These are phyloP conservation scores for Ogataea glucozyma DNA, from an alignment of 805 yeast genomes.

Conservation along the genomic window DNA sequence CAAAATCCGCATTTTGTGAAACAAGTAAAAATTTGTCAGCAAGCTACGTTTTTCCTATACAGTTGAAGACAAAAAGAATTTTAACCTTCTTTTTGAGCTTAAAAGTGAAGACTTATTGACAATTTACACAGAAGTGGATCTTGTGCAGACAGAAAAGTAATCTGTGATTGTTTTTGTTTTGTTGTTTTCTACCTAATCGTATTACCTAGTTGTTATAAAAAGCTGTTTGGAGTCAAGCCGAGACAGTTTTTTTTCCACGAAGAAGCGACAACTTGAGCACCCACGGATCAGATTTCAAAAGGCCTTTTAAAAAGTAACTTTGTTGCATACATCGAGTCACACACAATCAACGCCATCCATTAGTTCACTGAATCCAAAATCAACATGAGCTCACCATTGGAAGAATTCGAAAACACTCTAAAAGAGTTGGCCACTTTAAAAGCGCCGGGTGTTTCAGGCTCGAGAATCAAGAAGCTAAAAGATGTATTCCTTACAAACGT, in stretches of 20 bases:
- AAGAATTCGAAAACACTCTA: conserved; percentile 48
- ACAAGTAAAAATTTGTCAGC: too few relatives aligned
- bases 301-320: conserved; percentile 3
- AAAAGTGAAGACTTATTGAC: background rate
- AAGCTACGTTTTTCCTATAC: background rate
- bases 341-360: background rate
- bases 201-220: conserved; percentile 4
- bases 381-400: conserved; percentile 40
- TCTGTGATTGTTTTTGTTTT: conserved; percentile 6
- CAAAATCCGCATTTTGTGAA: conserved; percentile 2
- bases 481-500: conserved; percentile 75
- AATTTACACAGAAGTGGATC: background rate
- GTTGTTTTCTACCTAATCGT: conserved; percentile 8
- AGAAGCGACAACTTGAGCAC: background rate
- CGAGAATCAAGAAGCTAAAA: conserved; percentile 85
- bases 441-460: conserved; percentile 93
- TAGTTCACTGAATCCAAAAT: background rate
- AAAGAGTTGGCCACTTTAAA: conserved; percentile 57
- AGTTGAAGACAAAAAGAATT: conserved; percentile 1
- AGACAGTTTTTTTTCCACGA: background rate
- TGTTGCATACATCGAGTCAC: background rate
- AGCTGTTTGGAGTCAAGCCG: conserved; percentile 1
- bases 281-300: background rate
- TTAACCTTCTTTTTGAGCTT: background rate
- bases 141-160: conserved; percentile 5